A percentile compares a stretch with the other conserved stretches of the same genome.
These are phyloP conservation scores for Desmodesmus armatus DNA, from an alignment of 139 green algal species.

Conservation along the genomic window DNA sequence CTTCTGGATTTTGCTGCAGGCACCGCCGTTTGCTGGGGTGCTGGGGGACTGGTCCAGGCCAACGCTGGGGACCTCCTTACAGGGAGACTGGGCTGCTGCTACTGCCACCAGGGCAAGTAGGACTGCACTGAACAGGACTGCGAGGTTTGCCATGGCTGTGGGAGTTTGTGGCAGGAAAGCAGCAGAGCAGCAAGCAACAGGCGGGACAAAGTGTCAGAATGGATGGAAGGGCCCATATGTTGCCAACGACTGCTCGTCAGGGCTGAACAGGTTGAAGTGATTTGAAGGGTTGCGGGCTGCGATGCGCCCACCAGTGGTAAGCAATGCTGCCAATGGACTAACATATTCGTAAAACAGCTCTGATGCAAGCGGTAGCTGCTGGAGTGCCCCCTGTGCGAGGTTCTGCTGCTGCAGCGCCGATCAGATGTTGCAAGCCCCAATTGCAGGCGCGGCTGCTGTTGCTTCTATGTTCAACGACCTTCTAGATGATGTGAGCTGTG, in stretches of 20 bases:
- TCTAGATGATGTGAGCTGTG: too few relatives aligned
- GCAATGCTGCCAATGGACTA: too few relatives aligned
- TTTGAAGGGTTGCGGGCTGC: neutral
- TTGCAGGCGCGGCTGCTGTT: too few relatives aligned
- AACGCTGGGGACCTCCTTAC: constrained; percentile 29
- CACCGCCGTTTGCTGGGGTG: neutral
- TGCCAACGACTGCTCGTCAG: neutral
- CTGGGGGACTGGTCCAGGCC: constrained; percentile 19
- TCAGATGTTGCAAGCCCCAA: too few relatives aligned
- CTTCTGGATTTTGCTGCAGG: too few relatives aligned
- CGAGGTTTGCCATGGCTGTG: neutral
- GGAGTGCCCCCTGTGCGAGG: too few relatives aligned
- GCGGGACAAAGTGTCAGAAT: neutral
- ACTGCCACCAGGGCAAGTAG: neutral
- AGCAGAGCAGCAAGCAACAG: neutral
- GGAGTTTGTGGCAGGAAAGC: constrained; percentile 7
- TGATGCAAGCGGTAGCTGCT: too few relatives aligned
- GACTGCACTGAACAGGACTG: too few relatives aligned
- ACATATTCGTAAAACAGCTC: too few relatives aligned
- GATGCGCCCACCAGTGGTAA: too few relatives aligned
- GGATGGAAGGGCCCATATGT: neutral
- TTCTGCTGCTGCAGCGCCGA: too few relatives aligned
- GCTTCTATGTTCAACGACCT: too few relatives aligned
- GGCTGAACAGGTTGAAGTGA: neutral
- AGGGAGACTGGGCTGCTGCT: neutral